phyloP scores from a whole-genome alignment of 2,329 filamentous ascomycete species.

The Metarhizium brunneum region DNA sequence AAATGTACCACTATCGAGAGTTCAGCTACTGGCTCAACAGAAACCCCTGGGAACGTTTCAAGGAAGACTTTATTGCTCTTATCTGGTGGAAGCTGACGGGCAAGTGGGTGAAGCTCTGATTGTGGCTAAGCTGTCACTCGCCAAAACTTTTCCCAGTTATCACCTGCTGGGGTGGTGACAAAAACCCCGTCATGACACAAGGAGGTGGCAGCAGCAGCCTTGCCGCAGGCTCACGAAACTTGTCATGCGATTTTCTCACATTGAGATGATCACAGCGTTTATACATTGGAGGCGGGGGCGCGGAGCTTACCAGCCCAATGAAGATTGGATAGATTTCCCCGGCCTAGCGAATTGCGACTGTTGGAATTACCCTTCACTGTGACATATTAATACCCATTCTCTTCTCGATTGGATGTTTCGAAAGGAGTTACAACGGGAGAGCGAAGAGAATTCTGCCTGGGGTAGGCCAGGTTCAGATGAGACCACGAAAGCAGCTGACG shows the following conservation, averaged over 20 bases:
- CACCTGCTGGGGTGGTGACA: too few species aligned
- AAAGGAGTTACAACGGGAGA: neutral
- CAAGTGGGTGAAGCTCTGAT: slow-evolving; percentile 45
- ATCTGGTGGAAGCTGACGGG: slow-evolving; percentile 57
- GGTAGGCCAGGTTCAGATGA: neutral
- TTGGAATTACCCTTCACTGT: neutral
- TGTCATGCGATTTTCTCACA: neutral
- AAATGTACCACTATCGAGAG: slow-evolving; percentile 93
- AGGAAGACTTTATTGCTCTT: slow-evolving; percentile 53
- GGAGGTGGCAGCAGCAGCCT: too few species aligned
- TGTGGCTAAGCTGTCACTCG: neutral
- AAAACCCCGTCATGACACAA: too few species aligned
- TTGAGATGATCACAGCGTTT: neutral
- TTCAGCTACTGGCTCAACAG: slow-evolving; percentile 86
- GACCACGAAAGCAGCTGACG: neutral
- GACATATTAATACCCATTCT: slow-evolving; percentile 1
- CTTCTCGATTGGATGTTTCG: neutral
- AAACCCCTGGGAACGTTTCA: slow-evolving; percentile 68
- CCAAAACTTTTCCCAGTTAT: neutral
- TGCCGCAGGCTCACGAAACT: too few species aligned
- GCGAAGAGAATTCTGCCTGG: neutral
- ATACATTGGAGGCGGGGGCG: neutral
- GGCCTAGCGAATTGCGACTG: neutral
- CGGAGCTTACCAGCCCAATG: neutral
- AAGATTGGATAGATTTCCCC: neutral